These are phyloP conservation scores for Aspergillus haitiensis DNA, from an alignment of 495 filamentous ascomycete species.

Conservation along the genomic window DNA sequence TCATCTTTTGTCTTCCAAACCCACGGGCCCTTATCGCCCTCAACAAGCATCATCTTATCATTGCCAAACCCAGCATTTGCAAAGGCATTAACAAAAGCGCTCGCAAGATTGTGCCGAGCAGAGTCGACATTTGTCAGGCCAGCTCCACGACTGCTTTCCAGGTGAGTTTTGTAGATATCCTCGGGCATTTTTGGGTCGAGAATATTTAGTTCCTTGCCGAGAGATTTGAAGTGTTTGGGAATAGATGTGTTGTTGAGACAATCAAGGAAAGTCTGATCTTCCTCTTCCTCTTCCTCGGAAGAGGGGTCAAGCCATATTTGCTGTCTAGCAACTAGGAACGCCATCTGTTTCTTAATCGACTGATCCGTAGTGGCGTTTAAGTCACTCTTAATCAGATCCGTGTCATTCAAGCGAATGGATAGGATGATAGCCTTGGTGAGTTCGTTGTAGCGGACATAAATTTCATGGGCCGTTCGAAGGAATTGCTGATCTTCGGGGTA, in stretches of 20 bases:
- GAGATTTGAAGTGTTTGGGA: constrained; percentile 86
- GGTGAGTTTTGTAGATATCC: constrained; percentile 99
- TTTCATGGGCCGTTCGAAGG: constrained; percentile 82
- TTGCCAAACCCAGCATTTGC: constrained; percentile 93
- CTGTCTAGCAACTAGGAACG: constrained; percentile 88
- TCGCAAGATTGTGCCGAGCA: constrained; percentile 91
- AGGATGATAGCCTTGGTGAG: constrained; percentile 90
- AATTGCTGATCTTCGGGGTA: constrained; percentile 97
- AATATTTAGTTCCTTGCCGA: constrained; percentile 95
- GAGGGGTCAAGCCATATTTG: constrained; percentile 75
- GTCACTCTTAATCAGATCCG: constrained; percentile 73
- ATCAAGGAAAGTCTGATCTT: constrained; percentile 72
- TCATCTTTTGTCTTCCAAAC: constrained; percentile 99
- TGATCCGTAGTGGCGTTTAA: constrained; percentile 77
- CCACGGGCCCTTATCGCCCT: constrained; percentile 80
- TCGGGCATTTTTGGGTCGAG: constrained; percentile 95
- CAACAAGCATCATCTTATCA: constrained; percentile 94
- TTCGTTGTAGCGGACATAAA: constrained; percentile 90
- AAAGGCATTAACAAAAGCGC: constrained; percentile 94
- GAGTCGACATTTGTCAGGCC: constrained; percentile 94
- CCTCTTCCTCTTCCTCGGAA: constrained; percentile 59
- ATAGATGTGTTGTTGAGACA: constrained; percentile 85
- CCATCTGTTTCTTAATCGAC: constrained; percentile 88
- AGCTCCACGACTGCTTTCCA: constrained; percentile 89
- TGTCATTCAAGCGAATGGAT: constrained; percentile 89